Evolutionary conservation across 2,329 filamentous ascomycete species (phyloP), one percentile per base, ranked within the genome.

Genomic region (Neonectria coccinea): DNA sequence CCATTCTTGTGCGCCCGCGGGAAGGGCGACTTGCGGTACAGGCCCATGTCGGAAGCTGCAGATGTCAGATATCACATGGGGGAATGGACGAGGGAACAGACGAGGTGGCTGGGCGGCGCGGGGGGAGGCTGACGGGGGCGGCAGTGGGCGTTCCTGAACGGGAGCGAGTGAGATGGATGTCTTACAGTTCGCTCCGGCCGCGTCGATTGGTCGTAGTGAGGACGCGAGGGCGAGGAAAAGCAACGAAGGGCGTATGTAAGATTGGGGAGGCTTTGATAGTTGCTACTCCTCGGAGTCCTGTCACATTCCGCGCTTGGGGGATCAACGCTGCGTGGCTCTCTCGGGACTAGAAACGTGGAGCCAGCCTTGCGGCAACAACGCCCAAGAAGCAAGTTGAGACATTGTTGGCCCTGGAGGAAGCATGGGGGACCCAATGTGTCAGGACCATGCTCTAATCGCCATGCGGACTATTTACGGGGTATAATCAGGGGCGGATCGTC

Each of bases 41-140:
- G 25, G 25, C 51, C 36, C 18, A 57, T 18, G 62, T 53, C 36
- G 39, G 12, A 56, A 42, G 56, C 67, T 73, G 67, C 71, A 72
- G 68, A 67, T 73, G 61, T 73, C 67, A 67, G 70, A 73, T 70
- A 70, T 72, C 70, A 73, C 70, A 73, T 71, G 68, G 69, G 31
- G 33, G 25, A 25, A 39, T n/a, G 36, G 36, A 12, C 14, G 36
- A 58, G 47, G 36, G 31, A 44, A 20, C 14, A 22, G 10, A 14
- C 20, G 51, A 44, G 29, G 55, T 56, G 51, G 52, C 56, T 56
- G 44, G 50, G 50, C 54, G 47, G 12, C 41, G 33, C 62, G 53
- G 62, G 58, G 54, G 69, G 39, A 45, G 59, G 42, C 42, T 53
- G 41, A 61, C 50, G 27, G 44, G 36, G 44, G 36, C 44, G 55